These are phyloP conservation scores for Ogataea polymorpha DNA, from an alignment of 805 yeast genomes.

Conservation along the genomic window DNA sequence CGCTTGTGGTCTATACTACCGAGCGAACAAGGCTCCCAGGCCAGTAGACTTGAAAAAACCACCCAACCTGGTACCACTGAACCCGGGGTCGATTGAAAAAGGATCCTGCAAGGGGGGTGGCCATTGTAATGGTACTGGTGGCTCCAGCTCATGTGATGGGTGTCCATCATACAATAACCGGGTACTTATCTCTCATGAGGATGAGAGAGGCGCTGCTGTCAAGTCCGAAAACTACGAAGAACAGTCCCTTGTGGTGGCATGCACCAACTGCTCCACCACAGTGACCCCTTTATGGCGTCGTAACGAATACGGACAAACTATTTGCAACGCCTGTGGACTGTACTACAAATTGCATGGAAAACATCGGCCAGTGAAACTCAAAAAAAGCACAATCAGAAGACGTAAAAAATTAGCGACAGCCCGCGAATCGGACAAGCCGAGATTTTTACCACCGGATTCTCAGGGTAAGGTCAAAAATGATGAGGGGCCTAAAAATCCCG, in stretches of 20 bases:
- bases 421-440: not conserved
- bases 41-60: slow-evolving; percentile 65
- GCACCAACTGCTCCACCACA: slow-evolving; percentile 80
- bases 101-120: slow-evolving; percentile 77
- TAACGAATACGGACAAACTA: slow-evolving; percentile 76
- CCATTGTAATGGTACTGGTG: slow-evolving; percentile 85
- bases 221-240: slow-evolving; percentile 2
- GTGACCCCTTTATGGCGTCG: slow-evolving; percentile 87
- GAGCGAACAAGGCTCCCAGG: slow-evolving; percentile 58
- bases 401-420: slow-evolving; percentile 47
- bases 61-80: slow-evolving; percentile 46
- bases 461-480: not conserved
- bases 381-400: slow-evolving; percentile 69
- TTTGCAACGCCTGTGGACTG: slow-evolving; percentile 86
- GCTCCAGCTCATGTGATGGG: slow-evolving; percentile 72
- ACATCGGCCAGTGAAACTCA: slow-evolving; percentile 75
- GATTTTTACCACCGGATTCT: not conserved
- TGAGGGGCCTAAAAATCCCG: not conserved
- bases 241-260: slow-evolving; percentile 60
- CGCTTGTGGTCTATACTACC: slow-evolving; percentile 57
- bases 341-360: slow-evolving; percentile 72
- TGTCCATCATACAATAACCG: slow-evolving; percentile 84
- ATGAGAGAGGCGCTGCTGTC: not conserved
- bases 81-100: slow-evolving; percentile 29
- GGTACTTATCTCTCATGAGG: slow-evolving; percentile 27